Conservation (phyloP, 2,329 filamentous ascomycete species). For the Gliomastix tumulicola region DNA sequence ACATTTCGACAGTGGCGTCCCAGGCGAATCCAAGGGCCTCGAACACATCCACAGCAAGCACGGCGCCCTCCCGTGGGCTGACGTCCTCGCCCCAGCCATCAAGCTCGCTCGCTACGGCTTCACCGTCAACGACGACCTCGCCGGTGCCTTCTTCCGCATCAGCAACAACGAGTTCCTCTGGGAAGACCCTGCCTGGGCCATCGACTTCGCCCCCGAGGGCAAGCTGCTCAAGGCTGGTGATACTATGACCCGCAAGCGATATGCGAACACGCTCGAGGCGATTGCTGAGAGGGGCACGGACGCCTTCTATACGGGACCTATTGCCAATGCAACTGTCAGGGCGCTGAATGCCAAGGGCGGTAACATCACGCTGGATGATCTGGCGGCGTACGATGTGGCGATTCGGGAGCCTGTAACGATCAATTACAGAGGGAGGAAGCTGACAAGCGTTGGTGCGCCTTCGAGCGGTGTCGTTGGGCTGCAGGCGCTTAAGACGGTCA, state of each 20-base stretch:
- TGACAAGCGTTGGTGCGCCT: constrained; percentile 63
- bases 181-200: constrained; percentile 66
- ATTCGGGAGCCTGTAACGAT: constrained; percentile 55
- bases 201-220: constrained; percentile 79
- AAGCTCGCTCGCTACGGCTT: constrained; percentile 68
- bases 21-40: constrained; percentile 66
- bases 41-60: constrained; percentile 67
- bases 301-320: constrained; percentile 63
- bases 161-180: constrained; percentile 54
- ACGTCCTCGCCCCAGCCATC: constrained; percentile 64
- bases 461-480: constrained; percentile 67
- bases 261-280: constrained; percentile 64
- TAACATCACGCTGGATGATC: constrained; percentile 69
- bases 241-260: constrained; percentile 66
- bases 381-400: constrained; percentile 64
- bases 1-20: constrained; percentile 48
- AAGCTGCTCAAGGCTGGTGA: constrained; percentile 60
- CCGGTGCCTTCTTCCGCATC: constrained; percentile 57
- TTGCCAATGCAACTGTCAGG: constrained; percentile 63
- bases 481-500: constrained; percentile 66
- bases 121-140: constrained; percentile 61
- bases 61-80: constrained; percentile 56
- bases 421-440: constrained; percentile 61
- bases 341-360: constrained; percentile 59
- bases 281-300: constrained; percentile 61